Conservation (phyloP, 495 filamentous ascomycete genomes). For the Coniosporium apollinis region DNA sequence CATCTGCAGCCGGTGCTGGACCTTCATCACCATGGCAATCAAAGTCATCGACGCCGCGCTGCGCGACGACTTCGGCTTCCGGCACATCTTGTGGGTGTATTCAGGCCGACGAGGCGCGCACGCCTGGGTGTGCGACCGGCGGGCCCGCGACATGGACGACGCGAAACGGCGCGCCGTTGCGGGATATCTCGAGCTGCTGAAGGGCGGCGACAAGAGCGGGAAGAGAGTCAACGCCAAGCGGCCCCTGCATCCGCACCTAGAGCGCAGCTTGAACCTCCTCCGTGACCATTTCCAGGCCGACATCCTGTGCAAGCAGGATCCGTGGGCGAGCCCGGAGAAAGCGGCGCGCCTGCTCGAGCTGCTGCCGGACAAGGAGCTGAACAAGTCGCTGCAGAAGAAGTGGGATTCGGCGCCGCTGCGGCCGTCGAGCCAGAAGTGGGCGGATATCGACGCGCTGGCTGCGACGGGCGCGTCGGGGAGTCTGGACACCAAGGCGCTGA, state of each 20-base stretch:
- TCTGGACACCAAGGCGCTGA: constrained; percentile 44
- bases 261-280: constrained; percentile 72
- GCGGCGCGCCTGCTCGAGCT: constrained; percentile 59
- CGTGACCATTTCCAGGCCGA: constrained; percentile 63
- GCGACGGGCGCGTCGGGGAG: constrained; percentile 50
- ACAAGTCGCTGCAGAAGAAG: constrained; percentile 64
- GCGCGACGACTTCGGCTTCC: constrained; percentile 86
- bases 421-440: constrained; percentile 65
- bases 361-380: constrained; percentile 55
- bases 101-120: constrained; percentile 90
- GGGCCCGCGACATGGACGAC: constrained; percentile 69
- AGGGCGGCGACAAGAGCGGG: constrained; percentile 64
- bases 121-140: constrained; percentile 95
- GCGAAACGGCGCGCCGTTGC: constrained; percentile 65
- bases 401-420: constrained; percentile 74
- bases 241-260: constrained; percentile 79
- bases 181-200: constrained; percentile 72
- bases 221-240: constrained; percentile 77
- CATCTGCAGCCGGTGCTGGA: constrained; percentile 90
- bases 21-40: constrained; percentile 92
- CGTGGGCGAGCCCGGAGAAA: constrained; percentile 50
- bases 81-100: constrained; percentile 96
- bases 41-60: constrained; percentile 78
- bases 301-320: constrained; percentile 71
- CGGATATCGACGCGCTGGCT: constrained; percentile 76